Evolutionary conservation across 495 filamentous ascomycete species (phyloP), one percentile per base, ranked within the genome.

Genomic region (Penicillium ochrochloron): DNA sequence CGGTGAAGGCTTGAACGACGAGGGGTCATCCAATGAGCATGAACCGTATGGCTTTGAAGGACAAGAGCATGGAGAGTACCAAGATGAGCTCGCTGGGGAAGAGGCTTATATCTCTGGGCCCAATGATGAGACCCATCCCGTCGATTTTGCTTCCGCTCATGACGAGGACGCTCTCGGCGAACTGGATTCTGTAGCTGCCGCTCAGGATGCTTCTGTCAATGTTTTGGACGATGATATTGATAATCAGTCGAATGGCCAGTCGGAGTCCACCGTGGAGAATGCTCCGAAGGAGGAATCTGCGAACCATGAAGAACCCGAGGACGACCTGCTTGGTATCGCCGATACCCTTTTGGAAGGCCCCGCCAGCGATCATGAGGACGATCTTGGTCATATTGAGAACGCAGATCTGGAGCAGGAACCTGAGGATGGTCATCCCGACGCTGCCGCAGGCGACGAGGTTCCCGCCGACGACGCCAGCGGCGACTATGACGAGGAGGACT

Each of bases 321-420:
- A 77, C 69, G 70, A 78, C 59, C 59, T 76, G 33, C 66, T 79
- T 56, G 75, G 63, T 55, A 69, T 72, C 42, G 65, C 69, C 51
- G 75, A 76, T 50, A 74, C 79, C 34, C 27, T 75, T n/a, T 62
- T 77, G 63, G 65, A 75, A 25, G 75, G 60, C 39, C 62, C 73
- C 53, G 50, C 53, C 29, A 67, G 73, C 60, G 50, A 64, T 57
- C 21, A n/a, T 17, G 60, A 64, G 27, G 31, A 59, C 25, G 54
- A 69, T 58, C 52, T 73, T 27, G 72, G 77, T 11, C 44, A 63
- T 44, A 56, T 67, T 48, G 72, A 74, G n/a, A 55, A 63, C 42
- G 29, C 57, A 52, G 63, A 73, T 59, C 57, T 68, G 52, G 54
- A 60, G 27, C 35, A 65, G 21, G 48, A 62, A 9, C 25, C 25